These are phyloP conservation scores for Raphanus hybrid DNA, from an alignment of 441 rosid genomes.

Conservation along the genomic window DNA sequence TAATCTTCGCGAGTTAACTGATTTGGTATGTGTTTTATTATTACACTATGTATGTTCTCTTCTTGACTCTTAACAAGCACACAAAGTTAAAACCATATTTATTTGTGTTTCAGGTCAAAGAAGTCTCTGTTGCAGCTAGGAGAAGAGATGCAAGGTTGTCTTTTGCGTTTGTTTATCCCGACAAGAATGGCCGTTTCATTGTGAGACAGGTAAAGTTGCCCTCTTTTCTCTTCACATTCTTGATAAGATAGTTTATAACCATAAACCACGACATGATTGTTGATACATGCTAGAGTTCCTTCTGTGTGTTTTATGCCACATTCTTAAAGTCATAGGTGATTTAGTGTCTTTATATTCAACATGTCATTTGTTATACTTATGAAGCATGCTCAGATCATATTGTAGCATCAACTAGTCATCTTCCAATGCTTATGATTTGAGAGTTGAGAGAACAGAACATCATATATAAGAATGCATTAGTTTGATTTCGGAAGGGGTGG, in stretches of 20 bases:
- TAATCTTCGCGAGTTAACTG: slow-evolving; percentile 84
- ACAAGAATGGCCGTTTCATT: slow-evolving; percentile 75
- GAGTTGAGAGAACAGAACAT: background rate
- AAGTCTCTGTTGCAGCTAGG: slow-evolving; percentile 89
- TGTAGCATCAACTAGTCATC: background rate
- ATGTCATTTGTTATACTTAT: slow-evolving; percentile 12
- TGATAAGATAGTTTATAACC: slow-evolving; percentile 8
- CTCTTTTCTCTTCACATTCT: slow-evolving; percentile 4
- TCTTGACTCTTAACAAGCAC: background rate
- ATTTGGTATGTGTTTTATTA: slow-evolving; percentile 58
- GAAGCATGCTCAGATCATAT: background rate
- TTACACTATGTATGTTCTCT: background rate
- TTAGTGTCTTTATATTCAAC: background rate
- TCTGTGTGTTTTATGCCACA: slow-evolving; percentile 7
- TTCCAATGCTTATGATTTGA: slow-evolving; percentile 2
- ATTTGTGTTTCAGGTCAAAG: slow-evolving; percentile 66
- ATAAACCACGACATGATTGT: background rate
- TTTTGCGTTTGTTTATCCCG: slow-evolving; percentile 95
- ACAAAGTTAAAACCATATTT: background rate
- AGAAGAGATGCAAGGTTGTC: slow-evolving; percentile 88
- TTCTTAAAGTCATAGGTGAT: background rate
- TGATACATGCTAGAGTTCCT: slow-evolving; percentile 1
- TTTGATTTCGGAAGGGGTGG: too few species aligned
- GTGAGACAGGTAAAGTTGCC: slow-evolving; percentile 62
- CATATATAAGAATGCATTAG: too few species aligned